Evolutionary conservation across 2,329 filamentous ascomycete species (phyloP).

Genomic region (Talaromyces sp.): DNA sequence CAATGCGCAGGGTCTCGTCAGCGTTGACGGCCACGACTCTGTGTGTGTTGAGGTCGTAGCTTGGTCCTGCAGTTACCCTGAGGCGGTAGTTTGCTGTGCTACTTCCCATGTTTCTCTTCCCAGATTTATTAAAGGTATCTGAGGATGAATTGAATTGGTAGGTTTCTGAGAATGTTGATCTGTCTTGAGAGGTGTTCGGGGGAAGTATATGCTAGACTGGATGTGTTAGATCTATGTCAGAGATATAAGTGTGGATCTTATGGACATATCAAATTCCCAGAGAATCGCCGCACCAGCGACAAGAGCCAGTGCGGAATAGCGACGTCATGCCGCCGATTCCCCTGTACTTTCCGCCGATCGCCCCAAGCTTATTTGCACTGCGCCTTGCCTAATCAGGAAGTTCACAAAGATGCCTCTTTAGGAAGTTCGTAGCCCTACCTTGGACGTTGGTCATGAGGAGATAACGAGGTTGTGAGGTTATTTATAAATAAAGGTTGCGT

Average conservation of each 20-base stretch:
- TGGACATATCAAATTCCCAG: neutral
- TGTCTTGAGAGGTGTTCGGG: neutral
- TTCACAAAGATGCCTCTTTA: neutral
- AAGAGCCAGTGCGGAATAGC: neutral
- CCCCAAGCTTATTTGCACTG: neutral
- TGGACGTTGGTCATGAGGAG: neutral
- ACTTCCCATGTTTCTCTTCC: neutral
- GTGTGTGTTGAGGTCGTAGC: conserved; percentile 72
- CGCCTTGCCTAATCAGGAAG: conserved; percentile 6
- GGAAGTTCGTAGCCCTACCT: neutral
- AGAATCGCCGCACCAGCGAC: neutral
- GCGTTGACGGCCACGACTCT: conserved; percentile 72
- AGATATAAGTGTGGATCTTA: neutral
- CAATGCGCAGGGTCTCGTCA: conserved; percentile 59
- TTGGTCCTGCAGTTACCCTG: conserved; percentile 73
- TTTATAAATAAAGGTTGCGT: neutral
- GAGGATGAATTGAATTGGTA: too few relatives aligned
- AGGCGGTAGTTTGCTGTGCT: conserved; percentile 60
- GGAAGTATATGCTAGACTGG: neutral
- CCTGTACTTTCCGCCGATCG: neutral
- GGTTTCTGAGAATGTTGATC: neutral
- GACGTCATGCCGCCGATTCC: neutral
- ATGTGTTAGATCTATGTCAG: neutral
- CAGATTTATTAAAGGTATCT: too few relatives aligned
- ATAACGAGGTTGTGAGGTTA: neutral